Evolutionary conservation across 2,329 filamentous ascomycete species (phyloP).

Genomic region (Clathrospora elynae): DNA sequence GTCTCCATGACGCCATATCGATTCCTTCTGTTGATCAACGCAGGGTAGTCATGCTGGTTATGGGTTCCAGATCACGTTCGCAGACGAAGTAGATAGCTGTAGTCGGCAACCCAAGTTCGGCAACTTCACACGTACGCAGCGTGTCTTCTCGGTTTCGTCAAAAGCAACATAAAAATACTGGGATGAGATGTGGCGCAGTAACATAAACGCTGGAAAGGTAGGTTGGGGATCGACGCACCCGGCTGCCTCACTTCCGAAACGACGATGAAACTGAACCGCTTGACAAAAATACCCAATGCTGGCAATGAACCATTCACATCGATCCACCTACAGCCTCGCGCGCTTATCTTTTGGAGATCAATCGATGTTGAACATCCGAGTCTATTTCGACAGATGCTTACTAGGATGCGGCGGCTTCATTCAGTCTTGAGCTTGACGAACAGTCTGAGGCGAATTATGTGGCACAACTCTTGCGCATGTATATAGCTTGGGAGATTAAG

Average conservation of each 20-base stretch:
- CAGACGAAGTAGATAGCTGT: too few species aligned
- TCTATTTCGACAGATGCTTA: constrained; percentile 11
- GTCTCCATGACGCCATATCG: too few species aligned
- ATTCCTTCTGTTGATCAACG: too few species aligned
- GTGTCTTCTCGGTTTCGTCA: too few species aligned
- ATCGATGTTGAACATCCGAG: constrained; percentile 7
- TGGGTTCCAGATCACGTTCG: too few species aligned
- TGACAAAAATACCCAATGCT: constrained; percentile 21
- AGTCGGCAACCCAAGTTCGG: too few species aligned
- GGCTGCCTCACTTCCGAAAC: constrained; percentile 27
- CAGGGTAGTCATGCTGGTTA: too few species aligned
- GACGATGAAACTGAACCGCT: constrained; percentile 30
- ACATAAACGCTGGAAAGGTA: not conserved
- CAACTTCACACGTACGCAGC: too few species aligned
- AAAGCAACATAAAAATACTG: too few species aligned
- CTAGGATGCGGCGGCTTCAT: constrained; percentile 6
- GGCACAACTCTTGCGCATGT: constrained; percentile 10
- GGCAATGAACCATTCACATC: constrained; percentile 11
- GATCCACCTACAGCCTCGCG: constrained; percentile 12
- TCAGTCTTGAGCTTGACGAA: constrained; percentile 11
- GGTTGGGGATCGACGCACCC: constrained; percentile 17
- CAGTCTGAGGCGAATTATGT: constrained; percentile 24
- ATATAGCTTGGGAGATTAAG: constrained; percentile 24
- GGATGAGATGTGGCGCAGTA: constrained; percentile 14
- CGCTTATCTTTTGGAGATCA: constrained; percentile 24